Percentiles rank a stretch among this genome's conserved stretches.
Conservation (phyloP, 371 early-diverging fungal species). For the Quaeritorhiza haematococci region DNA sequence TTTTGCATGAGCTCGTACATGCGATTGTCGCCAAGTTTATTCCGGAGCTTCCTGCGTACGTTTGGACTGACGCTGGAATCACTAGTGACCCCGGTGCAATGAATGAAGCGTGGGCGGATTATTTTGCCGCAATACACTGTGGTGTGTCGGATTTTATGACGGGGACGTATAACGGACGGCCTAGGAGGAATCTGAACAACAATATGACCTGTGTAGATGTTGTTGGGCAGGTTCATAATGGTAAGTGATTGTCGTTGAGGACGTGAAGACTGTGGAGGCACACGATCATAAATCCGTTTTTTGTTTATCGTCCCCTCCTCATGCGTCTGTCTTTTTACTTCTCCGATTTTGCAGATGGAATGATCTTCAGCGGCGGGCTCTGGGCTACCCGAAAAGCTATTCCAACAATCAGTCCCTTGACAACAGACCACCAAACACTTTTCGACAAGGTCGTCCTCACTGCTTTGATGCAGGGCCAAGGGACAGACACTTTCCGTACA, state of each 20-base stretch:
- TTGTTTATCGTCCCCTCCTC: too few species aligned
- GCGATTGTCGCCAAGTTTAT: conserved; percentile 22
- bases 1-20: conserved; percentile 30
- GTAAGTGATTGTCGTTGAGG: conserved; percentile 1
- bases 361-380: conserved; percentile 24
- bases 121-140: conserved; percentile 32
- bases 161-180: conserved; percentile 20
- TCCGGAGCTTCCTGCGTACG: conserved; percentile 20
- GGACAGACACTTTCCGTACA: conserved; percentile 20
- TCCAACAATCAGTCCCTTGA: not conserved
- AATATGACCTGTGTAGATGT: conserved; percentile 18
- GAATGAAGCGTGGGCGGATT: conserved; percentile 35
- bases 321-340: too few species aligned
- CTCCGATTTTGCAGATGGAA: conserved; percentile 11
- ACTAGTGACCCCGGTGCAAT: conserved; percentile 29
- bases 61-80: conserved; percentile 19
- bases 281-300: too few species aligned
- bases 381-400: conserved; percentile 20
- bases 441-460: conserved; percentile 23
- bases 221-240: conserved; percentile 27
- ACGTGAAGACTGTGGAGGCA: too few species aligned
- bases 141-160: conserved; percentile 19
- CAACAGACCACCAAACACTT: conserved; percentile 4
- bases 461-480: conserved; percentile 16
- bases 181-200: conserved; percentile 19